Conservation (phyloP, 169 alveolate species). For the Babesia divergens region DNA sequence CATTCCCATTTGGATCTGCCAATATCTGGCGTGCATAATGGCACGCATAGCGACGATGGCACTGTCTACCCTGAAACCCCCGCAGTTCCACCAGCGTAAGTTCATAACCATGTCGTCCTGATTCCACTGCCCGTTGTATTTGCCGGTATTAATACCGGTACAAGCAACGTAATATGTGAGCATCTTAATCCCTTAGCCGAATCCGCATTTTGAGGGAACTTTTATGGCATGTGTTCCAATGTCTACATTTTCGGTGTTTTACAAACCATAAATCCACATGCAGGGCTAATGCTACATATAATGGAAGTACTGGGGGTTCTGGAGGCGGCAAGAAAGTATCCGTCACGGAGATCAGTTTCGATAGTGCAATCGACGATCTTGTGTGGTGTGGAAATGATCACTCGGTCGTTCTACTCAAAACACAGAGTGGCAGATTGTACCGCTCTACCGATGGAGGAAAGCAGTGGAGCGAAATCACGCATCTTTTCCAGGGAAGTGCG, state of each 20-base stretch:
- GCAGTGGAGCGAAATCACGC: conserved; percentile 82
- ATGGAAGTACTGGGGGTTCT: conserved; percentile 5
- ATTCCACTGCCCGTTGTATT: too few species aligned
- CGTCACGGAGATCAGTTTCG: conserved; percentile 83
- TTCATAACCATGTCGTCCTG: too few species aligned
- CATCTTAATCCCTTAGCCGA: too few species aligned
- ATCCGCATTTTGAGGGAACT: too few species aligned
- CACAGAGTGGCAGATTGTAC: conserved; percentile 80
- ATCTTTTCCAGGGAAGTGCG: conserved; percentile 53
- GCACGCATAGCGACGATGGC: background rate
- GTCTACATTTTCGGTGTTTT: too few species aligned
- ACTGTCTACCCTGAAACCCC: background rate
- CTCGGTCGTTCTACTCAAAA: conserved; percentile 76
- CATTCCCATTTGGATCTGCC: conserved; percentile 7
- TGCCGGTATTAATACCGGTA: too few species aligned
- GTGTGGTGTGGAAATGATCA: conserved; percentile 84
- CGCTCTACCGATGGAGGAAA: conserved; percentile 81
- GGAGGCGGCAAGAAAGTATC: conserved; percentile 79
- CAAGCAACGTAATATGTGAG: too few species aligned
- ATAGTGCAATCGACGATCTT: conserved; percentile 79
- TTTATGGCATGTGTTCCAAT: too few species aligned
- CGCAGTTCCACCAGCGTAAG: conserved; percentile 1
- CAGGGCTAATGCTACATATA: background rate
- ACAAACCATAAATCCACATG: background rate
- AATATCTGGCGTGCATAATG: background rate